phyloP scores from a whole-genome alignment of 805 yeast species.

The Schizosaccharomyces lindneri region DNA sequence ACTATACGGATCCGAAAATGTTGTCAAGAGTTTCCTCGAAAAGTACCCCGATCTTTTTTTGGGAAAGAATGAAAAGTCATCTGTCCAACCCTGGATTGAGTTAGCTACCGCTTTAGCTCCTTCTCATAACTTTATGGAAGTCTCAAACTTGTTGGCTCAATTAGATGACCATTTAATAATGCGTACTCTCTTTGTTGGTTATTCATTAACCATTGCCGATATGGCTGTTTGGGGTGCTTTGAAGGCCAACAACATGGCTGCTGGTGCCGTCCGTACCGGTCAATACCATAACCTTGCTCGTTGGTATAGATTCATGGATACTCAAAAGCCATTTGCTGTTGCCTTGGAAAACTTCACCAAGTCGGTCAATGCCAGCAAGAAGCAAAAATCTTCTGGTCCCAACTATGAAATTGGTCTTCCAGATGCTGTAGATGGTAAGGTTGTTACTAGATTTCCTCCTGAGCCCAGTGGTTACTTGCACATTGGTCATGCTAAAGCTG shows the following conservation, averaged over 20 bases:
- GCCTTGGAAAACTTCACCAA: conserved; percentile 42
- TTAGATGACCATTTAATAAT: conserved; percentile 65
- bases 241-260: conserved; percentile 81
- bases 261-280: conserved; percentile 65
- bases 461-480: conserved; percentile 98
- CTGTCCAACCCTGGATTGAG: neutral
- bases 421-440: conserved; percentile 80
- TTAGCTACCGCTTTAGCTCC: neutral
- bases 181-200: conserved; percentile 54
- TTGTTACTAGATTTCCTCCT: conserved; percentile 97
- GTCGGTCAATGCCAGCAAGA: conserved; percentile 31
- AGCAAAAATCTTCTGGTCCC: conserved; percentile 75
- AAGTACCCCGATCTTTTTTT: conserved; percentile 23
- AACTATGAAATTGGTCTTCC: conserved; percentile 80
- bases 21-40: conserved; percentile 25
- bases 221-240: conserved; percentile 80
- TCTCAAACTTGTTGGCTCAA: conserved; percentile 26
- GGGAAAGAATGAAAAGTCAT: neutral
- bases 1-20: conserved; percentile 17
- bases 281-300: conserved; percentile 60
- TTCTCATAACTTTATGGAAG: conserved; percentile 34
- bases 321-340: conserved; percentile 41
- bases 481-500: conserved; percentile 98
- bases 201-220: conserved; percentile 50
- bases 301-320: conserved; percentile 66